phyloP scores from a whole-genome alignment of 768 basidiomycete species.

The Tylopilus felleus region DNA sequence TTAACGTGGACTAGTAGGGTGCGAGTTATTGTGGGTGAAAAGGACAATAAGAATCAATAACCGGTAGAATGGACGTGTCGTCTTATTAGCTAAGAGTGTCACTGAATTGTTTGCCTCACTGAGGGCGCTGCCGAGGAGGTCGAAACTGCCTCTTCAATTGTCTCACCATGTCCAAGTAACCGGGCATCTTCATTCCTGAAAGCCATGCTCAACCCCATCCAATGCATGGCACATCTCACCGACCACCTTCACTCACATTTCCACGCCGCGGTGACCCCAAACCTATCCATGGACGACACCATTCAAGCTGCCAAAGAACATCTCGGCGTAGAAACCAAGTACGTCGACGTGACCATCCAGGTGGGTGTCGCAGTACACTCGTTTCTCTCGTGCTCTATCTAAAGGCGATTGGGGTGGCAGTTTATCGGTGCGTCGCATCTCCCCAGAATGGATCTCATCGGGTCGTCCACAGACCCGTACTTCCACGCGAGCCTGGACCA shows the following conservation, averaged over 20 bases:
- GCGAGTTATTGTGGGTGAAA: no score
- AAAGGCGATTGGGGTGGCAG: slow-evolving; percentile 29
- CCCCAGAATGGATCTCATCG: slow-evolving; percentile 68
- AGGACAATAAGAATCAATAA: no score
- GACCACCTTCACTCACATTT: slow-evolving; percentile 6
- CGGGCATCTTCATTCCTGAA: background rate
- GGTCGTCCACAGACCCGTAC: slow-evolving; percentile 61
- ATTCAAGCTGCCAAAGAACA: slow-evolving; percentile 32
- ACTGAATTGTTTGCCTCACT: background rate
- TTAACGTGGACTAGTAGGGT: background rate
- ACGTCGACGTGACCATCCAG: slow-evolving; percentile 57
- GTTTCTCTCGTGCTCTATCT: background rate
- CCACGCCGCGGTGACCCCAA: background rate
- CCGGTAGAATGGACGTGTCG: background rate
- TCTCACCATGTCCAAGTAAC: background rate
- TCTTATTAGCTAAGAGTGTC: background rate
- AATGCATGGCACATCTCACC: slow-evolving; percentile 13
- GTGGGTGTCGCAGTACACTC: slow-evolving; percentile 28
- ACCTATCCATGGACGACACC: slow-evolving; percentile 23
- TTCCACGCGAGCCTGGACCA: slow-evolving; percentile 67
- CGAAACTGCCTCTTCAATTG: background rate
- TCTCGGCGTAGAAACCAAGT: slow-evolving; percentile 39
- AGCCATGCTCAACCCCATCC: slow-evolving; percentile 11
- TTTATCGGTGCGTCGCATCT: slow-evolving; percentile 71
- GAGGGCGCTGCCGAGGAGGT: background rate